Evolutionary conservation across 2,329 filamentous ascomycete genomes (phyloP), one percentile per base, ranked within the genome.

Genomic region (Aspergillus fumigatiaffinis): DNA sequence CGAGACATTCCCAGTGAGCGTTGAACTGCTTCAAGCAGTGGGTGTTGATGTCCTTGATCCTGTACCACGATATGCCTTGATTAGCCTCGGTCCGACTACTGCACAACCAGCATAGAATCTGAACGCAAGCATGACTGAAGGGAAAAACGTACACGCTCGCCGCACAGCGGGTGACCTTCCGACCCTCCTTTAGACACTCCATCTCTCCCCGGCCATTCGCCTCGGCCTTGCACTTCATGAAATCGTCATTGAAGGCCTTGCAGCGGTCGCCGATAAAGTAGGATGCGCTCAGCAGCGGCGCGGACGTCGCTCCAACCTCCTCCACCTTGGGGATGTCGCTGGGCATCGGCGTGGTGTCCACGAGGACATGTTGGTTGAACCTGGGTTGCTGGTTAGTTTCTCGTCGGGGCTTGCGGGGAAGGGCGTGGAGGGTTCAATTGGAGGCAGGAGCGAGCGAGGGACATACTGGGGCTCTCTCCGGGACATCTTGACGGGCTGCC

Each of bases 221-320:
- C 79, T 97, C 92, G 67, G 86, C 90, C 88, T 99, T 99, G 89
- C 94, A 99, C 82, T 96, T 90, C 93, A 99, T 99, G 80, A 89
- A 99, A 80, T 99, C 94, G 82, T 99, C 94, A 79, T 97, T 97
- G 84, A 92, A 99, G 57, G 90, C 82, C 75, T 85, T 89, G 87
- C 94, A 99, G 73, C 93, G 88, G 66, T 92, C 92, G 63, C 94
- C 94, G 74, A 99, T 99, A 77, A 97, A 99, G 84, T 90, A 99
- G 53, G 91, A 87, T 32, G 94, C 94, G 64, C 91, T 96, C 59
- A 96, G 82, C 48, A 99, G 84, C 55, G 94, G 94, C 42, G 92
- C 94, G 57, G 93, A 97, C 71, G 88, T 96, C 72, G 91, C 86
- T 71, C 94, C 94, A 66, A 99, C 86, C 80, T 99, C 94, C 77